Base-by-base conservation (phyloP, 805 yeast genomes). In the Phaffomyces antillensis region DNA sequence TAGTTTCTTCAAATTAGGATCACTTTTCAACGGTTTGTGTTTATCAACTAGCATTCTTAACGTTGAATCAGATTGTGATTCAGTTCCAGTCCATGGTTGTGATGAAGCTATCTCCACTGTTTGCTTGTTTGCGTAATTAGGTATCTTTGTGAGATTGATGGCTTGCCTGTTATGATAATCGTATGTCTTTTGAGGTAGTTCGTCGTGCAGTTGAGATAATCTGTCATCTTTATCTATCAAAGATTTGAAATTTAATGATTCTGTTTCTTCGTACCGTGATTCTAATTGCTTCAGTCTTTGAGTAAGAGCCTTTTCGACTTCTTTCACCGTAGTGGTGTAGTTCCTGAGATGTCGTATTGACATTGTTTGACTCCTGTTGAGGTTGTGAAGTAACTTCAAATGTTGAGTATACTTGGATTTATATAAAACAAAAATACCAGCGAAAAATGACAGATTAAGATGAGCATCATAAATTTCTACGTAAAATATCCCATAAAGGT, bases 1-100 rank as follows among this genome's bases (percentile, higher is more conserved):
- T 5, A 86, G 54, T 45, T 87, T 67, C 40, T 60, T 53, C 8
- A 63, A 48, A 31, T 56, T 55, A 13, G 55, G 51, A 15, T 56
- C 50, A 4, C 58, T 52, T 50, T 52, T 52, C 16, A 62, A 47
- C 7, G 76, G 79, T 47, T 68, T 73, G 46, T 68, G 63, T 32
- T 67, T 60, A 54, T 82, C 88, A 24, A 71, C 64, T 8, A 80
- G 58, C 84, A 81, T 76, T 34, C 88, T 61, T 31, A 71, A 55
- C 6, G 70, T 66, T 4, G 76, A 61, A 43, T 79, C 86, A 7
- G 62, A 50, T 1, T 56, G 56, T 4, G 61, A 44, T 49, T 81
- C 86, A 5, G 64, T 56, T 0, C 89, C 89, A 0, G 64, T 66
- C 89, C 89, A 82, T 0, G 83, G 82, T 23, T 49, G 50, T 0